These are phyloP conservation scores for Sphagnum magellanicum DNA, from an alignment of 228 moss, liverwort and hornwort genomes.

Conservation along the genomic window DNA sequence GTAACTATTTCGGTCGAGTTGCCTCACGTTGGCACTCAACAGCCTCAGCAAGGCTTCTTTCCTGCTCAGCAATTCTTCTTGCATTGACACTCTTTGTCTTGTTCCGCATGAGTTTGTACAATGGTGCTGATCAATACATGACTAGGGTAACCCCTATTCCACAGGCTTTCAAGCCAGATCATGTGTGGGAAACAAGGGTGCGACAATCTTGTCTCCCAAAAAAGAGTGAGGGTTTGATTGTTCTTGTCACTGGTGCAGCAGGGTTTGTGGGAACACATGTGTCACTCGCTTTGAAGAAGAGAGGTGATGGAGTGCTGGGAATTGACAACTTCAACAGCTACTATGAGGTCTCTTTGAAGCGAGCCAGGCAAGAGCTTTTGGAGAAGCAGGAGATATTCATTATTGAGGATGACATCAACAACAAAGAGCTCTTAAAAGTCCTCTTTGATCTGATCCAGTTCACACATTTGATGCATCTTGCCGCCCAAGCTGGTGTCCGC, in stretches of 20 bases:
- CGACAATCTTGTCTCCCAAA: constrained; percentile 35
- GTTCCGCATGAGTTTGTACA: constrained; percentile 36
- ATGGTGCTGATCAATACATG: constrained; percentile 41
- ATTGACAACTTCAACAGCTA: constrained; percentile 51
- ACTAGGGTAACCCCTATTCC: constrained; percentile 17
- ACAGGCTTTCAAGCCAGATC: constrained; percentile 35
- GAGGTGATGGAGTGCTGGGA: constrained; percentile 48
- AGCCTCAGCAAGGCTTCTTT: constrained; percentile 35
- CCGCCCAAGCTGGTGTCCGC: constrained; percentile 50
- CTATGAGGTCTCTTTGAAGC: constrained; percentile 48
- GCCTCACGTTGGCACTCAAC: constrained; percentile 42
- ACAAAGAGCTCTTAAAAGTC: constrained; percentile 39
- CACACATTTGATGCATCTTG: constrained; percentile 49
- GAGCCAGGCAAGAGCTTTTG: constrained; percentile 44
- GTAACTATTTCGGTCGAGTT: constrained; percentile 38
- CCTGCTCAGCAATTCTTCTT: constrained; percentile 34
- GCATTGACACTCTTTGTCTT: constrained; percentile 40
- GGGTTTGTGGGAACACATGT: constrained; percentile 54
- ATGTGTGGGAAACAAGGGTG: constrained; percentile 40
- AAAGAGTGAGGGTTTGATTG: constrained; percentile 36
- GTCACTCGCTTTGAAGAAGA: constrained; percentile 48
- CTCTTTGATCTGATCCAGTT: constrained; percentile 41
- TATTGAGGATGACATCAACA: constrained; percentile 49
- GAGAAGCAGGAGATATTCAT: constrained; percentile 38
- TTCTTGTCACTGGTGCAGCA: constrained; percentile 52